Percentiles rank a stretch among this genome's conserved stretches.
Evolutionary conservation across 2,329 filamentous ascomycete species (phyloP).

Genomic region (Atkinsonella texensis): DNA sequence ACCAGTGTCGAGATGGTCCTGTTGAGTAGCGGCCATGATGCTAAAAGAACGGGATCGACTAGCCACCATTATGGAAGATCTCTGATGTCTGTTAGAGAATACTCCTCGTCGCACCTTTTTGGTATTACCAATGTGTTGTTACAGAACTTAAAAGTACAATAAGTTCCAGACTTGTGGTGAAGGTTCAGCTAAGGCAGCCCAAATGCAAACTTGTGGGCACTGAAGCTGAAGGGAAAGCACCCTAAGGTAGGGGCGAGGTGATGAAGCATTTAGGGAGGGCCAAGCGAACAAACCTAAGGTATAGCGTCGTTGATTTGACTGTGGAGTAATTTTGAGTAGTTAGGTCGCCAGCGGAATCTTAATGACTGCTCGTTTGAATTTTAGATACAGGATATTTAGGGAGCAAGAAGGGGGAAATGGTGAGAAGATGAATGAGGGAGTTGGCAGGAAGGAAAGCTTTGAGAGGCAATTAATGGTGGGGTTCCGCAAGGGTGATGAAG

Average conservation of each 20-base stretch:
- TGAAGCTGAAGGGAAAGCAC: background rate
- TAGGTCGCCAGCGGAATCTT: background rate
- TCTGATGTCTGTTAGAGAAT: constrained; percentile 1
- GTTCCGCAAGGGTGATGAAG: background rate
- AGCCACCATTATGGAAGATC: constrained; percentile 20
- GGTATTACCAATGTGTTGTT: too few relatives aligned
- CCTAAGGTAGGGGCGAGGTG: background rate
- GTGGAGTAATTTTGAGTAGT: background rate
- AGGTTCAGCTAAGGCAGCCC: background rate
- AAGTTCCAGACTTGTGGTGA: background rate
- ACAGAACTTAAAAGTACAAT: background rate
- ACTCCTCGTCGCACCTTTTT: too few relatives aligned
- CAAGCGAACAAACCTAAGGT: background rate
- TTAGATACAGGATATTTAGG: background rate
- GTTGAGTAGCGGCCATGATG: constrained; percentile 52
- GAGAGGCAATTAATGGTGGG: constrained; percentile 1
- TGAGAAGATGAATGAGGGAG: background rate
- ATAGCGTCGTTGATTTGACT: background rate
- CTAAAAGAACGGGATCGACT: constrained; percentile 22
- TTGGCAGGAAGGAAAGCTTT: background rate
- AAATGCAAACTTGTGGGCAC: background rate
- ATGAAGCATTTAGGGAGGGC: background rate
- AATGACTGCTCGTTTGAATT: background rate
- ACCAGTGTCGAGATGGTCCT: constrained; percentile 76
- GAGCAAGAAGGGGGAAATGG: background rate